Evolutionary conservation across 176 grass and related monocot species (phyloP), one percentile per base, ranked within the genome.

Genomic region (Avena sativa): DNA sequence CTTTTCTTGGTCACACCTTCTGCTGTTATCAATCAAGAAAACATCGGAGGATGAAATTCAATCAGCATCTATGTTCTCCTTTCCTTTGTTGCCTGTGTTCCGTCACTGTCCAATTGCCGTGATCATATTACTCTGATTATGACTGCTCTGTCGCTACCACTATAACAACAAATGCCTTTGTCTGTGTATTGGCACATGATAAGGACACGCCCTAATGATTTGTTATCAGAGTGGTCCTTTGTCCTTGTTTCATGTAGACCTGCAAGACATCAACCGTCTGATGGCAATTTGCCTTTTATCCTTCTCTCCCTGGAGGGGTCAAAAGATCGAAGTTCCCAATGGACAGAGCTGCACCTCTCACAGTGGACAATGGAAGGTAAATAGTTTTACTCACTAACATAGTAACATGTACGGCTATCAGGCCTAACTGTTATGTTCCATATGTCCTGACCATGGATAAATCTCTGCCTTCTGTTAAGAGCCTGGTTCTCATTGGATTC

Each of bases 141-240:
- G 74, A 91, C 67, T 68, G 81, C 66, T 92, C 81, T 73, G 78
- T 83, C 81, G 14, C 67, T 40, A 43, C 32, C 15, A 75, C 82
- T 50, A 52, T 32, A 64, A 48, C 71, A 95, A 86, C 87, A 86
- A 93, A 93, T 93, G 57, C 44, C 68, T 30, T 81, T 23, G 70
- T 23, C 64, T 79, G 28, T 79, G 20, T 48, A 47, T 83, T 87
- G 65, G 21, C 86, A 77, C 84, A 82, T 92, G 64, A 84, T 83
- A 79, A 71, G 51, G 52, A 32, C 48, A 30, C 75, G 90, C 72
- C 87, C 88, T 82, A 89, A 97, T 97, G 92, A 94, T 94, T 92
- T 94, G 92, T 79, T 89, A 46, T 82, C 72, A 64, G 83, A 72
- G 85, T 79, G 80, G 62, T 91, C 81, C 80, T 89, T 73, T 72